Evolutionary conservation across 805 yeast genomes (phyloP).

Genomic region (Blastobotrys muscicola): DNA sequence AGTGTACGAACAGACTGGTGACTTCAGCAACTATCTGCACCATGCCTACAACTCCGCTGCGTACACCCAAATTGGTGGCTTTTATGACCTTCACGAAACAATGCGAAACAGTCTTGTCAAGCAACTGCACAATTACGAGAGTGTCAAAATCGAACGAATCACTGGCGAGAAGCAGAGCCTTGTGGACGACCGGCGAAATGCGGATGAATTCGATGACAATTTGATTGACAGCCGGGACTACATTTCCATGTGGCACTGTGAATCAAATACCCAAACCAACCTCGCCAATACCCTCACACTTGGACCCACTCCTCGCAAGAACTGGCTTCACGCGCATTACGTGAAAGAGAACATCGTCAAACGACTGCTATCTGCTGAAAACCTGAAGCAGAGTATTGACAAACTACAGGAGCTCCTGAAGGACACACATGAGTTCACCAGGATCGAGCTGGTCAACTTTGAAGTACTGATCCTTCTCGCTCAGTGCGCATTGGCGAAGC

Average conservation of each 20-base stretch:
- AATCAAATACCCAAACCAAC: conserved; percentile 27
- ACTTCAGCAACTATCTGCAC: conserved; percentile 39
- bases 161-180: conserved; percentile 2
- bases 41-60: conserved; percentile 50
- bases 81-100: conserved; percentile 49
- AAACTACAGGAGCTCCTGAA: neutral
- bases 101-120: conserved; percentile 40
- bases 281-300: conserved; percentile 17
- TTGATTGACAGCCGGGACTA: conserved; percentile 52
- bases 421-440: neutral
- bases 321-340: conserved; percentile 30
- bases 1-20: conserved; percentile 46
- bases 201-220: conserved; percentile 1
- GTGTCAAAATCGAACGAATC: conserved; percentile 16
- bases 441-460: conserved; percentile 22
- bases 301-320: conserved; percentile 21
- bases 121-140: conserved; percentile 25
- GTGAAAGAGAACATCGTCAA: conserved; percentile 24
- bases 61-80: conserved; percentile 58
- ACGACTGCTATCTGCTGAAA: conserved; percentile 8
- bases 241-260: conserved; percentile 44
- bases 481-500: conserved; percentile 7
- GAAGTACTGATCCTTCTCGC: conserved; percentile 15
- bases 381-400: conserved; percentile 4
- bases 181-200: conserved; percentile 2